Conservation (phyloP, 139 green algal genomes). For the Coelastrella sp. region DNA sequence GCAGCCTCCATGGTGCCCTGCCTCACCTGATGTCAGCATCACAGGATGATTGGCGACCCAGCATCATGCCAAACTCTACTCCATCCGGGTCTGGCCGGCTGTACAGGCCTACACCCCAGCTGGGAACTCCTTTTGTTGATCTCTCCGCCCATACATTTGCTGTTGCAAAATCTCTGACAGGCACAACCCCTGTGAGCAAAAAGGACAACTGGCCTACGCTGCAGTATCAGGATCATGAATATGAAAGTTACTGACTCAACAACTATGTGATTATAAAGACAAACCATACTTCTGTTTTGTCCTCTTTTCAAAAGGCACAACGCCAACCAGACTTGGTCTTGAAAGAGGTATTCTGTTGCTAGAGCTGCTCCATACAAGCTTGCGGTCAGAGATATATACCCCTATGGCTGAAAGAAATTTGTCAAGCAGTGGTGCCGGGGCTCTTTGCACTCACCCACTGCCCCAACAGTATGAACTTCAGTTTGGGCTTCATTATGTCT, state of each 20-base stretch:
- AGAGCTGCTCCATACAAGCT: no score
- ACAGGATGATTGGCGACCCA: slow-evolving; percentile 14
- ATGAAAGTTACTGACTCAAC: no score
- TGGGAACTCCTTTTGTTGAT: neutral
- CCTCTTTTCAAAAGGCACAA: no score
- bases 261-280: no score
- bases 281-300: no score
- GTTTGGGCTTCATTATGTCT: no score
- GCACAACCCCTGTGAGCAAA: no score
- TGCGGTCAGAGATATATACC: neutral
- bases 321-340: no score
- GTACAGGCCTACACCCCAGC: slow-evolving; percentile 45
- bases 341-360: no score
- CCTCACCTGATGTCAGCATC: slow-evolving; percentile 23
- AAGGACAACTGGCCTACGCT: neutral
- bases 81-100: slow-evolving; percentile 11
- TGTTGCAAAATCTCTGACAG: slow-evolving; percentile 25
- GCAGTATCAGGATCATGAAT: neutral
- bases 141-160: slow-evolving; percentile 45
- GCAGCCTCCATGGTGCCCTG: no score
- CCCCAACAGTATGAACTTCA: neutral
- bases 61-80: slow-evolving; percentile 25
- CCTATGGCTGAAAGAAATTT: neutral
- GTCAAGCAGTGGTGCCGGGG: no score
- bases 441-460: neutral